Base-by-base conservation (phyloP, 164 flowering plant species). In the Stephania japonica region DNA sequence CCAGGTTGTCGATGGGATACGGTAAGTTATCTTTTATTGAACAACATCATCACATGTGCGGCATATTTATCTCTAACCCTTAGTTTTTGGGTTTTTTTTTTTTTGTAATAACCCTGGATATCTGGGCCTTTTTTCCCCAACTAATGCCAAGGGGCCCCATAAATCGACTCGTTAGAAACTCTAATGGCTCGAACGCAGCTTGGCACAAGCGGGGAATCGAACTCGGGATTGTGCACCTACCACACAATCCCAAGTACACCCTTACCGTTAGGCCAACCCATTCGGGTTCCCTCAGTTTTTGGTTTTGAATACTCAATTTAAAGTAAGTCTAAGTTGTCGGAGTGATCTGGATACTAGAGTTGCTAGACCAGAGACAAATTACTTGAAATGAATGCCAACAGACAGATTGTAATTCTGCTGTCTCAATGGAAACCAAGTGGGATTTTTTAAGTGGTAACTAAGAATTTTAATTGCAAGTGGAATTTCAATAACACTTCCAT, bases 1-100 rank as follows among this genome's bases (percentile, higher is more conserved):
- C 23, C 69, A 9, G 85, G 72, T 65, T 89, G 94, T 65, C 85
- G 92, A 56, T 92, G 97, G 97, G 89, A 90, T 68, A 19, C 25
- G 71, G 97, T 88, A 81, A 78, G 86, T 83, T 62, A 2, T 26
- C 62, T 43, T 2, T 70, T 14, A 61, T 70, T 13, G 32, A 5
- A 18, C 63, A 11, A 38, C 42, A n/a, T 26, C 47, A 24, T 8
- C 9, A 24, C 32, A 1, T 65, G 67, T 23, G 67, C 5, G 5
- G 25, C 7, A 23, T 13, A 14, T 23, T 27, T 11, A 10, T 25
- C 32, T 21, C 25, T 0, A 65, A 65, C 11, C 25, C 11, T 23
- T 10, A 12, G 23, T 64, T 64, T 64, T 19, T n/a, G 12, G 2
- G 11, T 64, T 64, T 9, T 8, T 64, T 64, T 64, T 1, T 43